Base-by-base conservation (phyloP, 1,284 basidiomycete species). In the Microbotryum saponariae region DNA sequence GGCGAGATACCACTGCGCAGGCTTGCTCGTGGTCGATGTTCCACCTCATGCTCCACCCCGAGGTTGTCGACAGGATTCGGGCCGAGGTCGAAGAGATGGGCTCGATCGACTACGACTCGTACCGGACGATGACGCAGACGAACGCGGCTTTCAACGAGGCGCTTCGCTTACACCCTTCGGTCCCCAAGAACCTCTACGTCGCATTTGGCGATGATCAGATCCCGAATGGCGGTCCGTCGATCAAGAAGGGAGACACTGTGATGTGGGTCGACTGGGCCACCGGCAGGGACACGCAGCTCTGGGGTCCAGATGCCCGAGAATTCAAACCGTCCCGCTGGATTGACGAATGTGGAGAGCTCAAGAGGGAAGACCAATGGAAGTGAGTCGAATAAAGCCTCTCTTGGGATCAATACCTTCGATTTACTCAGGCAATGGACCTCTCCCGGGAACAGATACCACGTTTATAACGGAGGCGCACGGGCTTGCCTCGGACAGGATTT, bases 261-360 rank as follows among this genome's bases (percentile, higher is more conserved):
- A 42, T 59, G 27, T 64, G 63, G 57, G 57, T 48, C n/a, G 67
- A 71, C 51, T 70, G 69, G 69, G 46, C 23, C 2, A 62, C 64
- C 54, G 67, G 51, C 0, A 60, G 70, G 29, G 56, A 60, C 25
- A 44, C 51, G 3, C 16, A 49, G 6, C 44, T 70, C 14, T 71
- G 70, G 70, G 69, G 69, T 0, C 52, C 45, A 0, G 63, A 71
- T 50, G 68, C 67, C 20, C 50, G 45, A 3, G 54, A 67, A 58
- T 71, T 63, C 59, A 60, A 64, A 44, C 71, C 71, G 6, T 27
- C 42, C 6, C 54, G 71, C 1, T 72, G 68, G 68, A 61, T 72
- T 47, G 69, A 69, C 45, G 56, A 58, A 21, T 20, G 61, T 0
- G 63, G 64, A 7, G 44, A 59, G 7, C 27, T 71, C 12, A 59